Evolutionary conservation across 495 filamentous ascomycete species (phyloP).

Genomic region (Talaromyces trachyspermus): DNA sequence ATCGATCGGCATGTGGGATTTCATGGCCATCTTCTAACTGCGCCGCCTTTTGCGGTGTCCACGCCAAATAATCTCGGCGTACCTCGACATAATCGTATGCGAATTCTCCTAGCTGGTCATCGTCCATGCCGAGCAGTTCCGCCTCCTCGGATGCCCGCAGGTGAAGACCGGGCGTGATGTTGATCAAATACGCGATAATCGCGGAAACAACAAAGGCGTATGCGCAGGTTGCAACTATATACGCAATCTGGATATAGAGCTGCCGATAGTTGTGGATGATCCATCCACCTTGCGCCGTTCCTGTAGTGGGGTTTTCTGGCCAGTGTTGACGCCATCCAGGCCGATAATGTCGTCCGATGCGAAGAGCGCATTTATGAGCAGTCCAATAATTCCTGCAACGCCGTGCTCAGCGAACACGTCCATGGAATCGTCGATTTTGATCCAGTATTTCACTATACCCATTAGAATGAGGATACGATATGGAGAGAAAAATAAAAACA

Average conservation of each 20-base stretch:
- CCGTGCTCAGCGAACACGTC: slow-evolving; percentile 98
- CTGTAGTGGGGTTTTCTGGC: slow-evolving; percentile 86
- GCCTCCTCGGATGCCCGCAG: slow-evolving; percentile 91
- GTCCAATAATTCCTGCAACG: slow-evolving; percentile 85
- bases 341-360: slow-evolving; percentile 80
- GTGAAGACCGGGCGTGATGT: slow-evolving; percentile 81
- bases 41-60: slow-evolving; percentile 78
- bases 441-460: slow-evolving; percentile 77
- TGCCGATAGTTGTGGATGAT: slow-evolving; percentile 83
- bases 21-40: slow-evolving; percentile 55
- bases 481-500: slow-evolving; percentile 25
- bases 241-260: slow-evolving; percentile 87
- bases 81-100: slow-evolving; percentile 99
- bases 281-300: slow-evolving; percentile 65
- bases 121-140: slow-evolving; percentile 97
- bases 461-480: too few species aligned
- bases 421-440: slow-evolving; percentile 92
- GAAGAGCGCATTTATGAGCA: slow-evolving; percentile 90
- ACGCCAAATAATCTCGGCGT: slow-evolving; percentile 91
- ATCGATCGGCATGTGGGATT: slow-evolving; percentile 60
- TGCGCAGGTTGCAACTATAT: slow-evolving; percentile 63
- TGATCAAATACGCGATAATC: slow-evolving; percentile 75
- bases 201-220: slow-evolving; percentile 84
- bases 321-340: slow-evolving; percentile 84
- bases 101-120: slow-evolving; percentile 97